A percentile compares a stretch with the other conserved stretches of the same genome.
These are phyloP conservation scores for Geotrichum australiense DNA, from an alignment of 1,139 yeast species.

Conservation along the genomic window DNA sequence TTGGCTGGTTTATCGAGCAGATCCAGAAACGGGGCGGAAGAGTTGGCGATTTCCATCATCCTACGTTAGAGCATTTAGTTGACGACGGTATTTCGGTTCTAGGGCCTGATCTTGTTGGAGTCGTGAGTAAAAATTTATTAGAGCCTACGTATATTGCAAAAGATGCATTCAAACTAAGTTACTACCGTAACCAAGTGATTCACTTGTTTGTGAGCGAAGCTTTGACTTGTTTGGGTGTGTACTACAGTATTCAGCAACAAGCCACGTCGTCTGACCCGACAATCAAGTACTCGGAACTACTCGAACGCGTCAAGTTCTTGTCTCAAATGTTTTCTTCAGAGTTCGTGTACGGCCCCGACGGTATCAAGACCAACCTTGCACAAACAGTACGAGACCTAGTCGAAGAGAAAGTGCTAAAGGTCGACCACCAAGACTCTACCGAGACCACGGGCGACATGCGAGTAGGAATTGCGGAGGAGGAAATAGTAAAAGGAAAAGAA, in stretches of 20 bases:
- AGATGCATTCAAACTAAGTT: constrained; percentile 39
- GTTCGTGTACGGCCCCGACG: constrained; percentile 37
- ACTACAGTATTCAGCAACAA: constrained; percentile 24
- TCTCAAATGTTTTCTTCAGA: constrained; percentile 37
- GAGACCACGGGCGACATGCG: constrained; percentile 8
- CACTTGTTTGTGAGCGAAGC: constrained; percentile 40
- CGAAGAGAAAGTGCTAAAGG: constrained; percentile 29
- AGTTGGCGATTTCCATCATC: constrained; percentile 33
- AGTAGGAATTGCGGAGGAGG: constrained; percentile 19
- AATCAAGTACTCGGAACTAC: constrained; percentile 24
- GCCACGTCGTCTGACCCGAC: constrained; percentile 19
- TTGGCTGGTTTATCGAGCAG: constrained; percentile 34
- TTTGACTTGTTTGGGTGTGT: constrained; percentile 36
- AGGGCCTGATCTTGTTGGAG: constrained; percentile 36
- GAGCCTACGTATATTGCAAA: constrained; percentile 38
- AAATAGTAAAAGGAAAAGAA: constrained; percentile 33
- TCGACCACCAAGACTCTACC: background rate
- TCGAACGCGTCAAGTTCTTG: constrained; percentile 31
- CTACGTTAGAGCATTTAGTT: constrained; percentile 32
- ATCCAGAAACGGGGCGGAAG: constrained; percentile 37
- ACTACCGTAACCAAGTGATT: constrained; percentile 40
- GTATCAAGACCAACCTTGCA: constrained; percentile 33
- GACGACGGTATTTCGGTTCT: constrained; percentile 37
- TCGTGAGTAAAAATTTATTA: constrained; percentile 31
- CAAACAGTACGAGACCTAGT: constrained; percentile 30